Evolutionary conservation across 78 protist species (phyloP), one percentile per base, ranked within the genome.

Genomic region (Isochrysis galbana): DNA sequence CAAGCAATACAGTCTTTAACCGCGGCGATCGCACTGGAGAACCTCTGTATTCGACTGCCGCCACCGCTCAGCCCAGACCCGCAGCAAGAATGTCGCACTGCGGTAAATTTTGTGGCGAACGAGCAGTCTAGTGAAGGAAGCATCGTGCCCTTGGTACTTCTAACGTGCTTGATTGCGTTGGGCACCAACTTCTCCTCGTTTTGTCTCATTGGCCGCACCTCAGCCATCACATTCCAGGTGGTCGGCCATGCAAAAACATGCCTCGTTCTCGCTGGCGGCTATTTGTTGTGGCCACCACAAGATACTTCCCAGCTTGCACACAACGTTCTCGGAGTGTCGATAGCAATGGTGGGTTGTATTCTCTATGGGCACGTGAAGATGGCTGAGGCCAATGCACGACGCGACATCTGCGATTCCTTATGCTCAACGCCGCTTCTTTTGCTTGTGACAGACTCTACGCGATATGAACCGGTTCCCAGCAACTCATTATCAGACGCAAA

Each of bases 191-290:
- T 89, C 34, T 61, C 38, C 26, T 41, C 93, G 46, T 96, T 94
- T 90, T 2, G 94, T 42, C 44, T 95, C 69, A 92, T 93, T 42
- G 96, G 97, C 14, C 34, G 61, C 38, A 92, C 97, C 11, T 44
- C 89, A 5, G 91, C 97, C 2, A 45, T 95, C 69, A 19, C 87
- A 11, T 91, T 32, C 38, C 47, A 78, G 23, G 92, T 70, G 92
- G 19, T 17, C 2, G 42, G 21, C 0, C 91, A 95, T 55, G 47
- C 94, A 72, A 95, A 95, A 89, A 55, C 87, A 19, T 87, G 91
- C 78, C 36, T 92, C 14, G 92, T 94, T 38, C 21, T 91, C 41
- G 32, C 34, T 0, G 97, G 95, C 44, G 95, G 92, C 39, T 91
- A 41, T 42, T 0, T 94, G 22, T 11, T 95, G 84, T 95, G 94